Base-by-base conservation (phyloP, 257 asterid species). In the Fraxinus quadrangulata region DNA sequence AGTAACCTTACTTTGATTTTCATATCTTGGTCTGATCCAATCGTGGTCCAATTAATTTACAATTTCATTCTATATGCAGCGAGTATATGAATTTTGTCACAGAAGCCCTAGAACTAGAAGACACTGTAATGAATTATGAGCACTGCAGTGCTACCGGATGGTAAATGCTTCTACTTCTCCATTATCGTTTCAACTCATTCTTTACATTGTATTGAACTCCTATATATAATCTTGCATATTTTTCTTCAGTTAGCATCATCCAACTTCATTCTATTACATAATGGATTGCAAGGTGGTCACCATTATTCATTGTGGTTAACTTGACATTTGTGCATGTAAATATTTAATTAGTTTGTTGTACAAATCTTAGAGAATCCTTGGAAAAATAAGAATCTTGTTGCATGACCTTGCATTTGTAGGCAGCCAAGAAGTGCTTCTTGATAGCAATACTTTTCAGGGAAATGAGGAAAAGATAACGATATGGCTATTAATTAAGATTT, bases 31-130 rank as follows among this genome's bases (percentile, higher is more conserved):
- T 67, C 24, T 76, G 42, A 59, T 63, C 28, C 31, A 78, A 31
- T 34, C 77, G 56, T 34, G 68, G 79, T 72, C 72, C 70, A 80
- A 70, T 65, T 74, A 80, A 74, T 74, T 74, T 67, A 36, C 83
- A 51, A 31, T 80, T 78, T 82, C 75, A 81, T 78, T 75, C 40
- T 74, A 74, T 84, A 78, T 83, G 83, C 94, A 89, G 96, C 70
- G 97, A 92, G 88, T 92, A 92, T 75, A 77, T 81, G 81, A 90
- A 83, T 61, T 81, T 86, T 79, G 97, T 90, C 76, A 85, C 79
- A 39, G 96, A 90, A 84, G 94, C 96, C 59, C 86, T 90, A 76
- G 96, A 90, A 87, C 86, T 92, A 84, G 97, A 92, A 84, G 97
- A 92, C 84, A 90, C 94, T 45, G 82, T 90, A 79, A 90, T 89